Evolutionary conservation across 345 rosid genomes (phyloP), one percentile per base, ranked within the genome.

Genomic region (Erucastrum elatum): DNA sequence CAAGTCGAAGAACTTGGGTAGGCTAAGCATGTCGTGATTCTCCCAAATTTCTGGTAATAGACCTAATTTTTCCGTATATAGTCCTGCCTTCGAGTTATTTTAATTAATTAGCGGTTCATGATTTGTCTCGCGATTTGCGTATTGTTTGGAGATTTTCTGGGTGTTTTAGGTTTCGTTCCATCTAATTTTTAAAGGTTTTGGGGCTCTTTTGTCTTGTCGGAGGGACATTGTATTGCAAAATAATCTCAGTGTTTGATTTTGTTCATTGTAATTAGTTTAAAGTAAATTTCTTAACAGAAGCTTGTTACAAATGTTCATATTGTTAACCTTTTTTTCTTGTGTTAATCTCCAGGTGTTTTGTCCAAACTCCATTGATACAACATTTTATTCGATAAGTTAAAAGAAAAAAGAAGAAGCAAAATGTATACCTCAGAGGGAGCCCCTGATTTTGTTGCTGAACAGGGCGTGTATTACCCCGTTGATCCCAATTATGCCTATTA

Each of bases 401-500:
- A 46, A 46, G 13, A 12, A 46, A 12, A 9, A 39, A 10, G 4
- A 9, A 6, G 88, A 77, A 15, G 8, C 8, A 9, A 2, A 89
- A 94, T 92, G 98, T 91, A 92, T 79, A 86, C 81, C 16, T 64
- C 86, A 16, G 98, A 87, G 79, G 97, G 91, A 85, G 81, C 81
- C 80, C 85, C 96, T 66, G 98, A 89, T 82, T 84, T 86, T 77
- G 75, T 84, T 74, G 83, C 80, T 75, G 97, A 89, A 72, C 95
- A 91, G 84, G 91, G 97, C 80, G 70, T 88, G 74, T 88, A 88
- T 83, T 92, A 91, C 84, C 94, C 97, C 49, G 63, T 87, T 71
- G 83, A 93, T 77, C 72, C 94, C 83, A 86, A 72, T 85, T 94
- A 89, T 76, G 97, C 90, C 37, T 94, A 90, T 82, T 94, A 90